Evolutionary conservation across 2,329 filamentous ascomycete genomes (phyloP).

Genomic region (Pseudogymnoascus sp.): DNA sequence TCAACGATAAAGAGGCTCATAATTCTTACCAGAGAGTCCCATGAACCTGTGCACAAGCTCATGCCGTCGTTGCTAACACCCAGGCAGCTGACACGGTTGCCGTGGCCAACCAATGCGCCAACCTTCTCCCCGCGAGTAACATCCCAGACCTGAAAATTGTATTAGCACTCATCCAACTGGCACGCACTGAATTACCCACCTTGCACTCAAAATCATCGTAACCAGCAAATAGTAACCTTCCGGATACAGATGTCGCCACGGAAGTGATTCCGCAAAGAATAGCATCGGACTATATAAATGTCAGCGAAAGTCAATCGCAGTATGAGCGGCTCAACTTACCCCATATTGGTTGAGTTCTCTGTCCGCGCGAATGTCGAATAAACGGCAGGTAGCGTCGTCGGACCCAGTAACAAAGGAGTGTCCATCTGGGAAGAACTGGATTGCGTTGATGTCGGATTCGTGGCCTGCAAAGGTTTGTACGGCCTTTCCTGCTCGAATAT

Average conservation of each 20-base stretch:
- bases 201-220: constrained; percentile 99
- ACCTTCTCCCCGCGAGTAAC: constrained; percentile 94
- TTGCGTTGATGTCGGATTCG: constrained; percentile 98
- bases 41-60: constrained; percentile 97
- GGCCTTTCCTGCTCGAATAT: constrained; percentile 95
- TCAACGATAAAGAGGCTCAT: constrained; percentile 5
- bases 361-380: constrained; percentile 97
- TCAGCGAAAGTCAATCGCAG: constrained; percentile 8
- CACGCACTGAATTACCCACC: constrained; percentile 47
- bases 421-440: constrained; percentile 98
- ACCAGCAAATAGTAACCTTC: constrained; percentile 87
- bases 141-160: constrained; percentile 78
- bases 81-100: constrained; percentile 97
- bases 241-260: constrained; percentile 94
- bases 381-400: constrained; percentile 91
- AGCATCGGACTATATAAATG: constrained; percentile 69
- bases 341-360: constrained; percentile 65
- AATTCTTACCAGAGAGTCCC: constrained; percentile 88
- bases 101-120: constrained; percentile 90
- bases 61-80: constrained; percentile 99
- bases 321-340: constrained; percentile 38
- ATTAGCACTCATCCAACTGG: constrained; percentile 13
- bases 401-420: constrained; percentile 98
- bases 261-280: constrained; percentile 98
- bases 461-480: constrained; percentile 98